Conservation (phyloP, 2,329 filamentous ascomycete species). For the Colletotrichum aenigma region DNA sequence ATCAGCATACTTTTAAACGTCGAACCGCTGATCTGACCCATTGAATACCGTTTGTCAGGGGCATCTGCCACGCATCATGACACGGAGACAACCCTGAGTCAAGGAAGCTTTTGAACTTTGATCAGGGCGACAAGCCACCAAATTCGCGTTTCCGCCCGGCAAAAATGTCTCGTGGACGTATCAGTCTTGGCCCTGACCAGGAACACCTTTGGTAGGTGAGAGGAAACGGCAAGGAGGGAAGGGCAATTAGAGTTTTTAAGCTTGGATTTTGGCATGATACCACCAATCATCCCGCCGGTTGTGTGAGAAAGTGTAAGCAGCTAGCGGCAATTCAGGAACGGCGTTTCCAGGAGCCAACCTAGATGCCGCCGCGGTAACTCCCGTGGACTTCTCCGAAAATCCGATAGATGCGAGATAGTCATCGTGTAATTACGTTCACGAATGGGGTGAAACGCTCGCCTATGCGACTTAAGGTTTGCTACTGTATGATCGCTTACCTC, state of each 20-base stretch:
- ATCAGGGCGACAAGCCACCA: neutral
- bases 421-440: neutral
- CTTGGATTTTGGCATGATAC: neutral
- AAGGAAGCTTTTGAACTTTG: neutral
- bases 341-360: neutral
- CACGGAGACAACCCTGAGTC: neutral
- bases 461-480: neutral
- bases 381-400: neutral
- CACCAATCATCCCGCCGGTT: neutral
- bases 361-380: neutral
- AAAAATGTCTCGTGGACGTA: neutral
- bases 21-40: neutral
- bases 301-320: neutral
- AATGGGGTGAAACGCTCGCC: neutral
- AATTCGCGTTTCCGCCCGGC: neutral
- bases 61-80: neutral
- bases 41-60: neutral
- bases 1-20: neutral
- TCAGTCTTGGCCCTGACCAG: neutral
- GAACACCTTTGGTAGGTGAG: neutral
- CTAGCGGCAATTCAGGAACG: neutral
- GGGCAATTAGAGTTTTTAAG: neutral
- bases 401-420: neutral
- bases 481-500: neutral
- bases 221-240: neutral